Base-by-base conservation (phyloP, 1,284 basidiomycete genomes). In the Ustilago trichophora region DNA sequence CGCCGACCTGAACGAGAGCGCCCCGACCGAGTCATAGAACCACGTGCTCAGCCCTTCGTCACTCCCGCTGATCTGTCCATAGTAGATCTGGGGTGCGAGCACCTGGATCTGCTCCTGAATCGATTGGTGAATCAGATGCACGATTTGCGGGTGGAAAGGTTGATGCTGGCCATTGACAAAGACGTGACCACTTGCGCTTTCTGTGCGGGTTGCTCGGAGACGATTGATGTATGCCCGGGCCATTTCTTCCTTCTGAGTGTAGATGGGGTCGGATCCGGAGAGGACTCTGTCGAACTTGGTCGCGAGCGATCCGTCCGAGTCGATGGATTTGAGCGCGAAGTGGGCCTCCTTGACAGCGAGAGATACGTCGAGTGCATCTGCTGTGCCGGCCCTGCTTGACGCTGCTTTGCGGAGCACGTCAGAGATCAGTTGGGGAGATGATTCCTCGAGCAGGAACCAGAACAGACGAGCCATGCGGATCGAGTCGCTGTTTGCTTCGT, bases 111-210 rank as follows among this genome's bases (percentile, higher is more conserved):
- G 65, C 40, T 66, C 67, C 36, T 65, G 54, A 10, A 76, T 42
- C 6, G 65, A n/a, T 18, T 68, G 57, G 27, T 70, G 70, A 2
- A 78, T 24, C 1, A 58, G 27, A 16, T 69, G 57, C 7, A 66
- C 44, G 34, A 74, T 22, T 83, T 89, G 75, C 65, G 93, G 92
- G 55, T 90, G 89, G 57, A 91, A 82, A 6, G 86, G 82, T 26
- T 89, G 85, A 76, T 91, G 87, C 73, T 90, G 92, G 13, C 95
- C 95, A 75, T 98, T 98, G 73, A 97, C 84, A 80, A 97, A 95
- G 48, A 83, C 21, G 84, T 86, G 78, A 1, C 81, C 81, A n/a
- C n/a, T 29, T 3, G 50, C 41, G 29, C 48, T 52, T 27, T 65
- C 70, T 4, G 27, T 24, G 10, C 40, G 50, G 2, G 50, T 50